phyloP scores from a whole-genome alignment of 768 basidiomycete genomes.

The Lentinula aciculospora region DNA sequence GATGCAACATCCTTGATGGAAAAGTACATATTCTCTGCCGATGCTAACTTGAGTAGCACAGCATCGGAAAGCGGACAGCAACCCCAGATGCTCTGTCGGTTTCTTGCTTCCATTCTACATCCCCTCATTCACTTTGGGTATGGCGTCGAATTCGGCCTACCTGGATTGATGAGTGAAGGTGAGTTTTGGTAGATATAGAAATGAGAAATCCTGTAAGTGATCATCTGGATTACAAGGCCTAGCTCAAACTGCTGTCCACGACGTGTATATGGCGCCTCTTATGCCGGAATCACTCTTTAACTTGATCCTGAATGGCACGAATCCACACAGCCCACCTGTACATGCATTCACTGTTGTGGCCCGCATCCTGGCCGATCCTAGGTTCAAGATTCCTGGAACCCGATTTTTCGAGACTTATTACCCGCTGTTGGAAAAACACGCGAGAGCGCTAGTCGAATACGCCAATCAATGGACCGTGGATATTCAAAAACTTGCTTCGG shows the following conservation, averaged over 20 bases:
- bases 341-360: constrained; percentile 6
- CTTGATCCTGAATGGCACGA: not conserved
- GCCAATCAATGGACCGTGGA: constrained; percentile 40
- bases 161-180: constrained; percentile 64
- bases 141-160: constrained; percentile 56
- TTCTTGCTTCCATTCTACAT: constrained; percentile 53
- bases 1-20: constrained; percentile 36
- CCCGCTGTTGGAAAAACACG: constrained; percentile 17
- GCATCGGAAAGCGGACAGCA: constrained; percentile 23
- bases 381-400: constrained; percentile 7
- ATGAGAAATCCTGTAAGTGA: too few species aligned
- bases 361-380: constrained; percentile 40
- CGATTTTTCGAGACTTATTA: constrained; percentile 20
- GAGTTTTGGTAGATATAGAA: too few species aligned
- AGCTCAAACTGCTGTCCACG: constrained; percentile 49
- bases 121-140: constrained; percentile 61
- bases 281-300: constrained; percentile 22
- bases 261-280: constrained; percentile 26
- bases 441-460: constrained; percentile 34
- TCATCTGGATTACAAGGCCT: too few species aligned
- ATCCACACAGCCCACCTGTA: not conserved
- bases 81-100: constrained; percentile 54
- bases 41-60: constrained; percentile 36
- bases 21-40: constrained; percentile 51
- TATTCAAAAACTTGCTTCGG: constrained; percentile 8